Evolutionary conservation across 352 stramenopile genomes (phyloP).

Genomic region (Pythium periplocum): DNA sequence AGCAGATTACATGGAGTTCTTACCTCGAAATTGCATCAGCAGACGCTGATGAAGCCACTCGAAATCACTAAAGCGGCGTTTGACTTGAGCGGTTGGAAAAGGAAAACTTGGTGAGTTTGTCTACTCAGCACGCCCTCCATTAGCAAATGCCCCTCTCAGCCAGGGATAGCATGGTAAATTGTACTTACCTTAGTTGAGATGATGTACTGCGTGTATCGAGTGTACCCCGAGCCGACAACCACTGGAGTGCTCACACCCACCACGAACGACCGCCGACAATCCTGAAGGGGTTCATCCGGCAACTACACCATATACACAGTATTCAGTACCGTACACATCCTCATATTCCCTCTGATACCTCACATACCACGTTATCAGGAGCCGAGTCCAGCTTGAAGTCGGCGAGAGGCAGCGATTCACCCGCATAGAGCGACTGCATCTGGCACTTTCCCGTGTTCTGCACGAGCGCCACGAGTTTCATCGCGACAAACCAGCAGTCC

Average conservation of each 20-base stretch:
- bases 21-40: conserved; percentile 71
- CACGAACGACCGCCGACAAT: conserved; percentile 58
- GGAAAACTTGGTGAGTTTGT: conserved; percentile 66
- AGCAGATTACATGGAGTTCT: not conserved
- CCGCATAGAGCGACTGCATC: conserved; percentile 78
- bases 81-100: conserved; percentile 67
- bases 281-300: conserved; percentile 31
- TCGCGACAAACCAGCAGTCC: conserved; percentile 87
- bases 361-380: conserved; percentile 61
- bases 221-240: conserved; percentile 74
- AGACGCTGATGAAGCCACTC: conserved; percentile 86
- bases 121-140: conserved; percentile 17
- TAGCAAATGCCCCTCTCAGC: conserved; percentile 1
- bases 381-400: conserved; percentile 80
- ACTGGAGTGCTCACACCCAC: conserved; percentile 77
- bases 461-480: conserved; percentile 86
- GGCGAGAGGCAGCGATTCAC: conserved; percentile 56
- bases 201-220: conserved; percentile 85
- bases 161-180: not conserved
- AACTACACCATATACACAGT: conserved; percentile 26
- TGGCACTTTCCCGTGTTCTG: conserved; percentile 80
- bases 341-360: too few species aligned
- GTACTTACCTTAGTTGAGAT: conserved; percentile 73
- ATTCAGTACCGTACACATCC: not conserved
- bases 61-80: conserved; percentile 87